These are phyloP conservation scores for Verticillium klebahnii DNA, from an alignment of 2,329 filamentous ascomycete genomes.

Conservation along the genomic window DNA sequence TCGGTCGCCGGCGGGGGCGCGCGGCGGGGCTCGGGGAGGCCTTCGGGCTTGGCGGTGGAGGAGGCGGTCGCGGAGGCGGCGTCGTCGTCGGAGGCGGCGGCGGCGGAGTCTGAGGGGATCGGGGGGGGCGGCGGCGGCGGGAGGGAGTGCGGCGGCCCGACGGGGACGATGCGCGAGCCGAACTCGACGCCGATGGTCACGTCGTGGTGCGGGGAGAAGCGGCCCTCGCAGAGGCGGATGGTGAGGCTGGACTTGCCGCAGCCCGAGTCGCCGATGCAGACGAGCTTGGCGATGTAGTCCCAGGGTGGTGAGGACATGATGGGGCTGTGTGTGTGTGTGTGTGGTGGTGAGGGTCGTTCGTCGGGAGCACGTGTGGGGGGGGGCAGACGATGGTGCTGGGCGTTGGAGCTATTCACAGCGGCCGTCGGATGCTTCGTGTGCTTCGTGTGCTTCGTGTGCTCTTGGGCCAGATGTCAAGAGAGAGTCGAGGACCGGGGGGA, in stretches of 20 bases:
- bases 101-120: slow-evolving; percentile 12
- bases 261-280: slow-evolving; percentile 94
- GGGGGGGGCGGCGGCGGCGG: slow-evolving; percentile 25
- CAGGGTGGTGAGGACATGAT: slow-evolving; percentile 66
- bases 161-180: slow-evolving; percentile 85
- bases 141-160: slow-evolving; percentile 71
- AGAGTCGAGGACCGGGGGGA: not conserved
- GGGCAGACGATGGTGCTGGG: not conserved
- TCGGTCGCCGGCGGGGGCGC: slow-evolving; percentile 2
- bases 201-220: slow-evolving; percentile 91
- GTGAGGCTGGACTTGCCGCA: slow-evolving; percentile 94
- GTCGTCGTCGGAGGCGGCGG: slow-evolving; percentile 8
- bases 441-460: not conserved
- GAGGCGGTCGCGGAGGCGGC: slow-evolving; percentile 6
- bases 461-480: not conserved
- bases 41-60: slow-evolving; percentile 22
- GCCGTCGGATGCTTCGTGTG: not conserved
- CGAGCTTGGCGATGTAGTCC: slow-evolving; percentile 99
- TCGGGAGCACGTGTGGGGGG: not conserved
- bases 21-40: slow-evolving; percentile 50
- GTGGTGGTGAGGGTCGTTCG: not conserved
- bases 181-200: slow-evolving; percentile 98
- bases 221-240: slow-evolving; percentile 92
- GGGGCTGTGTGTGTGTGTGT: slow-evolving; percentile 6
- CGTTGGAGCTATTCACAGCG: not conserved